Evolutionary conservation across 306 rosid genomes (phyloP).

Genomic region (Sophora flavescens): DNA sequence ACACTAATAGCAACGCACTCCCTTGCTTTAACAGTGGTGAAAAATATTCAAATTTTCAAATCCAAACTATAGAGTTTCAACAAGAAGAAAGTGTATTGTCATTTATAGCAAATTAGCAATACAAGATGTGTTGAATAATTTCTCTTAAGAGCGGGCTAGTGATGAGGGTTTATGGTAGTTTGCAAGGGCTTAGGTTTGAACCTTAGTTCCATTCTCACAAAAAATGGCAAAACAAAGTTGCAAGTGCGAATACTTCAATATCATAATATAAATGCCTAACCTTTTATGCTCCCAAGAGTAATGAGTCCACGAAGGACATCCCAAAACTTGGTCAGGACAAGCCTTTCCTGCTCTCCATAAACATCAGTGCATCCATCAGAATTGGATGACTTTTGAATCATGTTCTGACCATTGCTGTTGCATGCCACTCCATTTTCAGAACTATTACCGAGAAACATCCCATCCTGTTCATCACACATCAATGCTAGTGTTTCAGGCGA

Average conservation of each 20-base stretch:
- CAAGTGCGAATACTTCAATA: slow-evolving; percentile 18
- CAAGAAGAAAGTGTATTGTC: neutral
- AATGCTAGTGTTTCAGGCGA: slow-evolving; percentile 81
- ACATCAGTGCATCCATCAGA: slow-evolving; percentile 52
- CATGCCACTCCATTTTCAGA: slow-evolving; percentile 47
- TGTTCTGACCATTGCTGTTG: slow-evolving; percentile 42
- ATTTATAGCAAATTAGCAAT: neutral
- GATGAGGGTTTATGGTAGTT: neutral
- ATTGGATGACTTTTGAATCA: slow-evolving; percentile 50
- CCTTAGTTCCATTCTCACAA: neutral
- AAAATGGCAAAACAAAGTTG: neutral
- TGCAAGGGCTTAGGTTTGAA: slow-evolving; percentile 1
- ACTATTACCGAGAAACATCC: slow-evolving; percentile 53
- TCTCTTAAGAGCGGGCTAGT: neutral
- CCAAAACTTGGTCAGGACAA: slow-evolving; percentile 67
- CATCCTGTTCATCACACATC: slow-evolving; percentile 82
- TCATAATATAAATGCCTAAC: slow-evolving; percentile 46
- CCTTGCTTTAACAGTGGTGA: neutral
- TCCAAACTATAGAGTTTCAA: slow-evolving; percentile 25
- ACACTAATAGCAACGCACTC: neutral
- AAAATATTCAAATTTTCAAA: neutral
- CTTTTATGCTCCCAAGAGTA: slow-evolving; percentile 69
- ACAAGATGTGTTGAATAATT: neutral
- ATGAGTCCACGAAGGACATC: slow-evolving; percentile 67
- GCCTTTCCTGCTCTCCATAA: slow-evolving; percentile 69